phyloP scores from a whole-genome alignment of 1,284 basidiomycete genomes.

The Apiotrichum gracile region DNA sequence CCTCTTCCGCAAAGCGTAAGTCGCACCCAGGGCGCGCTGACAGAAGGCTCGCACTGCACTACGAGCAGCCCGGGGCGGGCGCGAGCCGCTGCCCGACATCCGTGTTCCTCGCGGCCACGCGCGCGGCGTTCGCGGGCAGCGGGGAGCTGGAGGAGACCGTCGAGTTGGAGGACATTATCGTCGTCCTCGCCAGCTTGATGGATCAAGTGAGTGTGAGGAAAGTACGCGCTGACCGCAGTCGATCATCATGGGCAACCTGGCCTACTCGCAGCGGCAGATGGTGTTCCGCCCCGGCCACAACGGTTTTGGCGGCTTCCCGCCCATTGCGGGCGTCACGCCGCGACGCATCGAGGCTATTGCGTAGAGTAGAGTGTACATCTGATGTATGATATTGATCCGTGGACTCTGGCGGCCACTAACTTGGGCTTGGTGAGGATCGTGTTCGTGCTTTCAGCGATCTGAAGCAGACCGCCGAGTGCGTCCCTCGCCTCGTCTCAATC shows the following conservation, averaged over 20 bases:
- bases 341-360: constrained; percentile 9
- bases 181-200: constrained; percentile 38
- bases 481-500: too few species aligned
- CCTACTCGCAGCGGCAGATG: constrained; percentile 37
- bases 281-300: constrained; percentile 32
- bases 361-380: neutral
- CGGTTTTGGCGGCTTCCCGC: constrained; percentile 41
- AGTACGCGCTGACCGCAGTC: constrained; percentile 16
- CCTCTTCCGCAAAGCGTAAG: constrained; percentile 45
- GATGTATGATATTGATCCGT: neutral
- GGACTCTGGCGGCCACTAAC: neutral
- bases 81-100: constrained; percentile 36
- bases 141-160: constrained; percentile 39
- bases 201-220: constrained; percentile 40
- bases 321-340: constrained; percentile 24
- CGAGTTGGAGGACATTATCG: constrained; percentile 40
- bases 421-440: constrained; percentile 18
- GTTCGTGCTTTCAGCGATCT: too few species aligned
- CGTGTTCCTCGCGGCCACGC: constrained; percentile 31
- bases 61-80: constrained; percentile 19
- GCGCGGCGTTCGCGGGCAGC: constrained; percentile 26
- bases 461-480: too few species aligned
- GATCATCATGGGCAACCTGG: constrained; percentile 35
- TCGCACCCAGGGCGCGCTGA: constrained; percentile 3
- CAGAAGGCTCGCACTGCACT: constrained; percentile 29